Evolutionary conservation across 306 rosid species (phyloP), one percentile per base, ranked within the genome.

Genomic region (Sphenostylis stenocarpa): DNA sequence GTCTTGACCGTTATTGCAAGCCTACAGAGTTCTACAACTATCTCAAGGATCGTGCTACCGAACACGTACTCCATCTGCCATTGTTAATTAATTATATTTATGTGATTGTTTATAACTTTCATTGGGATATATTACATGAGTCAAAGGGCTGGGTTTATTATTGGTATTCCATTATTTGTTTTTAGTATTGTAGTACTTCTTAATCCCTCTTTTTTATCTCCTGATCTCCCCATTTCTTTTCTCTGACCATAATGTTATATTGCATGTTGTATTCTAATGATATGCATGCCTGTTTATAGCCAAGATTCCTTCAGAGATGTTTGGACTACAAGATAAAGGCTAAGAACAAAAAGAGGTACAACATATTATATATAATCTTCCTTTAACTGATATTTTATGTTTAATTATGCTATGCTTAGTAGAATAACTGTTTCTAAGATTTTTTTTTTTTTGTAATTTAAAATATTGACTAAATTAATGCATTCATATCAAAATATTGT

Each of bases 21-120:
- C 97, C 97, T 20, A 85, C 91, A 26, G 97, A 90, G 79, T 72
- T 92, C 41, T 95, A 95, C 90, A 92, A 95, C 89, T 71, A 76
- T 62, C 81, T 95, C 77, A 89, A 56, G 53, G 85, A 81, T 36
- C 97, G 93, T 2, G 86, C 89, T 36, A 69, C 49, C 20, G 43
- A 82, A 81, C 76, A 82, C 28, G 97, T 94, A 86, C 70, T 36
- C 17, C 49, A 34, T 69, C 73, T 51, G 36, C 62, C 51, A 13
- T 44, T 70, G 15, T 70, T 48, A 36, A 57, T 48, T n/a, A n/a
- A n/a, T n/a, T 64, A 39, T 65, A 38, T 38, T 72, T 58, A 16
- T 77, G 45, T 53, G 36, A n/a, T 48, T 48, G 9, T 75, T 60
- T 52, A 67, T 52, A 23, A 52, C 68, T 48, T 65, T 29, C 63